Base-by-base conservation (phyloP, 2,329 filamentous ascomycete genomes). In the Pseudogymnoascus sp. region DNA sequence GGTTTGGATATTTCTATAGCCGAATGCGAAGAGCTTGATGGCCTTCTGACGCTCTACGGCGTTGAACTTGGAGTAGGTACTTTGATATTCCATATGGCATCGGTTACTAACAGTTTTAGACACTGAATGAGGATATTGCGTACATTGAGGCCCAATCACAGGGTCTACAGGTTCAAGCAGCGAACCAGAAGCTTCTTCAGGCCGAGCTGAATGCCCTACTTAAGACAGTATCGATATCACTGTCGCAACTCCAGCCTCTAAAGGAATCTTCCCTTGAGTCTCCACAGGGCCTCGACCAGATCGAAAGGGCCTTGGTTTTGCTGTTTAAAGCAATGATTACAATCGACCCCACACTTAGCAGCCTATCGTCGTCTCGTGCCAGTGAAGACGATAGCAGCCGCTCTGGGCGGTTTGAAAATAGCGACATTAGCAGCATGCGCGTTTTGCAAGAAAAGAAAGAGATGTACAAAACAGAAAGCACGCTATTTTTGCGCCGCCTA, bases 131-230 rank as follows among this genome's bases (percentile, higher is more conserved):
- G 58, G 94, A 99, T 69, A 95, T 99, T 68, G 87, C 92, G 3
- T 97, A 95, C 72, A 97, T 99, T 66, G 94, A 99, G 76, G 92
- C 94, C 1, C 94, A 99, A 74, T 92, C 91, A 5, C 93, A 99
- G 75, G 94, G 94, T 78, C 78, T 99, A 54, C 94, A 99, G 70
- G 93, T 99, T 5, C 94, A 97, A 74, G 93, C 93, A 17, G 91
- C 94, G 40, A 99, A 99, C 69, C 94, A 99, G 73, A 96, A 96
- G 73, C 82, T 96, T 29, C 81, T 99, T 54, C 70, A 93, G 73
- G 90, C 87, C 65, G 94, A 99, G 73, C 81, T 99, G 1, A 86
- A 95, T 72, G 89, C 87, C 35, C 79, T 97, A n/a, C 81, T 99
- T 24, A 87, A 92, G 67, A 97, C 91, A 0, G 92, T 96, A 61